These are phyloP conservation scores for Triticum monococcum DNA, from an alignment of 176 grass and related monocot species.

Conservation along the genomic window DNA sequence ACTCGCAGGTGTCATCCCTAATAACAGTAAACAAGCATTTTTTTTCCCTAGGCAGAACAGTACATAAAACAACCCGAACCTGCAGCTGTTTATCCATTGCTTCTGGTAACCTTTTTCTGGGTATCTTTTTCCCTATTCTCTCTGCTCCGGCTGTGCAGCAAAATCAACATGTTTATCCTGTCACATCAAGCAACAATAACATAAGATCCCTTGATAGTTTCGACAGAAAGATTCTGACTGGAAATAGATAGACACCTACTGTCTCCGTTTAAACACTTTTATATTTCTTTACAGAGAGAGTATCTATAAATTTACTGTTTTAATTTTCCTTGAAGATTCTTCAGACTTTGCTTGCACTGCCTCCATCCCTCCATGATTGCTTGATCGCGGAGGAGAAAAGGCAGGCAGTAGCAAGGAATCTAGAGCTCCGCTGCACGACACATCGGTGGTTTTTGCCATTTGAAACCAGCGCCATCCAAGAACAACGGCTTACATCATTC, in stretches of 20 bases:
- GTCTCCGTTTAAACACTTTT: too few relatives aligned
- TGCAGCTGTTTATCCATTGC: slow-evolving; percentile 33
- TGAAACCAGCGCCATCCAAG: neutral
- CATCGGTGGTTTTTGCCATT: slow-evolving; percentile 24
- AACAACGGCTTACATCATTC: neutral
- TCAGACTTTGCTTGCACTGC: slow-evolving; percentile 8
- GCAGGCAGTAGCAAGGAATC: slow-evolving; percentile 33
- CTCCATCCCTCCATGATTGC: slow-evolving; percentile 2
- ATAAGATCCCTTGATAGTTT: neutral
- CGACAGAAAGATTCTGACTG: neutral
- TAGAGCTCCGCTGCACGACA: slow-evolving; percentile 28
- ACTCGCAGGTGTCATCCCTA: neutral
- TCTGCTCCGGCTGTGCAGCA: neutral
- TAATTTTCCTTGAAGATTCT: slow-evolving; percentile 3
- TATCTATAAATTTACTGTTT: neutral
- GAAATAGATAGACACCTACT: neutral
- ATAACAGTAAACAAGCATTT: neutral
- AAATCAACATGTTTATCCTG: neutral
- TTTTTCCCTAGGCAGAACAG: neutral
- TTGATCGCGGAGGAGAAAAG: slow-evolving; percentile 14
- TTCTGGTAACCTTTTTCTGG: slow-evolving; percentile 34
- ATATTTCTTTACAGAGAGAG: too few relatives aligned
- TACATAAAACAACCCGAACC: neutral
- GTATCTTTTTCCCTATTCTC: neutral
- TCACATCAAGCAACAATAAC: slow-evolving; percentile 3